These are phyloP conservation scores for Cyclostephanos tholiformis DNA, from an alignment of 108 stramenopile species.

Conservation along the genomic window DNA sequence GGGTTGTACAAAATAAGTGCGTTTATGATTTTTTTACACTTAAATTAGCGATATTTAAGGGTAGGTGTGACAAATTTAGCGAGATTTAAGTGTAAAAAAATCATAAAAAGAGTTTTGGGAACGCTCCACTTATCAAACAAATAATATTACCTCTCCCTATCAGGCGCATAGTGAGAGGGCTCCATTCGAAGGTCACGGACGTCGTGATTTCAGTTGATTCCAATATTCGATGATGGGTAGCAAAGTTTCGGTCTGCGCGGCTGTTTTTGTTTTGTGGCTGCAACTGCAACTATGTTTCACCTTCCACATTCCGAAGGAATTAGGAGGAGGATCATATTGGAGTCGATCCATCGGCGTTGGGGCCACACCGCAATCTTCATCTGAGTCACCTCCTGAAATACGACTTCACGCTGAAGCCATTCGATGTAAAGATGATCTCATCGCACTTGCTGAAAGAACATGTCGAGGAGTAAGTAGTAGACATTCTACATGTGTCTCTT, in stretches of 20 bases:
- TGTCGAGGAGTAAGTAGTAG: constrained; percentile 27
- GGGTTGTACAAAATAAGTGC: too few species aligned
- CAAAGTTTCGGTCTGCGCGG: not conserved
- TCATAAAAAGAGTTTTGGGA: too few species aligned
- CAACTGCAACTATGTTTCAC: constrained; percentile 1
- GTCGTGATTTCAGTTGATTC: too few species aligned
- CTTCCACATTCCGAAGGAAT: not conserved
- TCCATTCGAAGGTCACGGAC: too few species aligned
- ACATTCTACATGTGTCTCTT: too few species aligned
- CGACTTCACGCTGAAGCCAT: not conserved
- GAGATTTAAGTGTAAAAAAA: too few species aligned
- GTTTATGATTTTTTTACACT: too few species aligned
- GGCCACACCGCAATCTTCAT: not conserved
- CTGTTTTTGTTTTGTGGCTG: not conserved
- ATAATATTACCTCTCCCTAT: too few species aligned
- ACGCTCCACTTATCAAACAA: too few species aligned
- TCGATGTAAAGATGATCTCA: constrained; percentile 37
- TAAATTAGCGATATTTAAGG: too few species aligned
- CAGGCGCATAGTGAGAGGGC: too few species aligned
- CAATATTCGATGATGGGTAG: constrained; percentile 1
- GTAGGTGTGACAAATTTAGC: too few species aligned
- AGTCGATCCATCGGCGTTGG: not conserved
- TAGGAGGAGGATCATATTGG: not conserved
- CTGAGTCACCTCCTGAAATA: not conserved
- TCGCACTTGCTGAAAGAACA: constrained; percentile 34